Evolutionary conservation across 2,329 filamentous ascomycete species (phyloP).

Genomic region (Plectosphaerella plurivora): DNA sequence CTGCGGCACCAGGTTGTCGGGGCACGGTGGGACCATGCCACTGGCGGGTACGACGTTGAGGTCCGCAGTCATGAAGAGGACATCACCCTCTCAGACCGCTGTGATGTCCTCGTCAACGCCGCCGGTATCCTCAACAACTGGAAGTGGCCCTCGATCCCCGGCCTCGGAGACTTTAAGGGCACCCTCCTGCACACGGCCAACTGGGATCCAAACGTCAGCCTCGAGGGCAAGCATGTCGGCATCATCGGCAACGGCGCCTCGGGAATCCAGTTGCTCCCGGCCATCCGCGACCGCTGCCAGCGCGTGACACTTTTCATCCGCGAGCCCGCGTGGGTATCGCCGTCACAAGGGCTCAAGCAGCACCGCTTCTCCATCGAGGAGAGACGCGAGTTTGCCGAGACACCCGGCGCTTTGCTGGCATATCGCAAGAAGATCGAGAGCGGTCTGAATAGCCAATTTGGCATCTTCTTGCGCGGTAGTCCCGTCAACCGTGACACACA

Average conservation of each 20-base stretch:
- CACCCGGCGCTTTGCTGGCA: constrained; percentile 29
- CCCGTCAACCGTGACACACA: constrained; percentile 32
- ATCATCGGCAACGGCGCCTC: constrained; percentile 40
- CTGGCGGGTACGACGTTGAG: constrained; percentile 27
- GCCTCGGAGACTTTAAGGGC: constrained; percentile 40
- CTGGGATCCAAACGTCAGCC: constrained; percentile 40
- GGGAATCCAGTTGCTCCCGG: constrained; percentile 41
- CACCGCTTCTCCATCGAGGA: constrained; percentile 36
- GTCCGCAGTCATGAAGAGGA: constrained; percentile 22
- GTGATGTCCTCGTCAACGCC: constrained; percentile 44
- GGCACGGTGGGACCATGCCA: constrained; percentile 28
- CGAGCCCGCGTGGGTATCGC: constrained; percentile 45
- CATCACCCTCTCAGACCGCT: constrained; percentile 28
- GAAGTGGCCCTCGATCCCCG: constrained; percentile 47
- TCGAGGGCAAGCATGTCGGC: constrained; percentile 32
- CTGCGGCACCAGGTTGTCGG: constrained; percentile 18
- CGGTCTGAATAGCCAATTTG: constrained; percentile 40
- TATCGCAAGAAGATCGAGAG: constrained; percentile 40
- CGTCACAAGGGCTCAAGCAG: constrained; percentile 34
- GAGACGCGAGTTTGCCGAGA: constrained; percentile 29
- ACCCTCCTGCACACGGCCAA: constrained; percentile 47
- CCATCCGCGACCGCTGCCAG: constrained; percentile 35
- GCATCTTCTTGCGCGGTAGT: constrained; percentile 37
- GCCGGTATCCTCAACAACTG: constrained; percentile 45
- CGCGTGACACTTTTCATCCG: constrained; percentile 45